Conservation (phyloP, 73 alveolate species). For the Uronychia binucleata region DNA sequence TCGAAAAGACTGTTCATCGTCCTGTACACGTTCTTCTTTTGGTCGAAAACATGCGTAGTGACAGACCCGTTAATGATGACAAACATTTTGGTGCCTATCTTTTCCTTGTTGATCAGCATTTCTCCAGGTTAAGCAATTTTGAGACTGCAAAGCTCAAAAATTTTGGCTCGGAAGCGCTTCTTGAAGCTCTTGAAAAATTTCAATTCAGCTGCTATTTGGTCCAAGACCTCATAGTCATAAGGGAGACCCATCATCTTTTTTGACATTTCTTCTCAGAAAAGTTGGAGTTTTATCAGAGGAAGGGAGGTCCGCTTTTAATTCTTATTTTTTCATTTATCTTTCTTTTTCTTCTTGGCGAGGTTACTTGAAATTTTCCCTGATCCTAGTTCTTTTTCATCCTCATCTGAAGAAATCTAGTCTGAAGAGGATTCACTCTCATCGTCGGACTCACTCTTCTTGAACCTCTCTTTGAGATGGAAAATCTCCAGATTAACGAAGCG, state of each 20-base stretch:
- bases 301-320: conserved; percentile 5
- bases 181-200: conserved; percentile 37
- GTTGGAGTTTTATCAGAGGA: conserved; percentile 22
- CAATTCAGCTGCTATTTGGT: conserved; percentile 23
- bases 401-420: conserved; percentile 37
- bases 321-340: conserved; percentile 8
- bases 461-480: neutral
- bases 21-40: neutral
- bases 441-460: neutral
- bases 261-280: conserved; percentile 42
- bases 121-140: conserved; percentile 34
- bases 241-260: neutral
- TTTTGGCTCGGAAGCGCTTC: conserved; percentile 16
- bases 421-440: conserved; percentile 34
- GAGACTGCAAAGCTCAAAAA: conserved; percentile 29
- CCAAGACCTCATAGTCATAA: conserved; percentile 41
- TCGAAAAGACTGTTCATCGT: conserved; percentile 15
- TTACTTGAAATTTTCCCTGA: neutral
- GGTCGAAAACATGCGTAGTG: conserved; percentile 13
- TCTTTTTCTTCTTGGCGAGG: neutral
- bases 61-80: conserved; percentile 44
- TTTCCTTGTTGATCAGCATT: neutral
- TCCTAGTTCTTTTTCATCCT: conserved; percentile 16
- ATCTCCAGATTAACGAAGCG: neutral
- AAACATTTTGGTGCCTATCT: conserved; percentile 12